A percentile compares a stretch with the other conserved stretches of the same genome.
Conservation (phyloP, 2,329 filamentous ascomycete species). For the Penicillium sp. region DNA sequence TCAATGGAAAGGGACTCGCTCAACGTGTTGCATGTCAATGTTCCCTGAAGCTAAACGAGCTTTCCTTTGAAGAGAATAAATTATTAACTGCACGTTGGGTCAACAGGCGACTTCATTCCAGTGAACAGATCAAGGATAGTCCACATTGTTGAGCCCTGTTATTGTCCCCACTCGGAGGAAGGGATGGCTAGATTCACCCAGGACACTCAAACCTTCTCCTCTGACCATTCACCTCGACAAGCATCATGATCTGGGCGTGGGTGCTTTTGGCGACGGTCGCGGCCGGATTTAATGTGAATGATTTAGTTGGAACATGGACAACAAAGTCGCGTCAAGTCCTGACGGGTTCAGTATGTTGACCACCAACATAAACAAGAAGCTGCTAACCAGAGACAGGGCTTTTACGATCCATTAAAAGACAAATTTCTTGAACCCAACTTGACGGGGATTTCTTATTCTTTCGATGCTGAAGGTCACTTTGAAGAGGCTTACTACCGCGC, state of each 20-base stretch:
- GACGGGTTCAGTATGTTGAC: conserved; percentile 57
- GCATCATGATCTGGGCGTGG: conserved; percentile 31
- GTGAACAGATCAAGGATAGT: too few species aligned
- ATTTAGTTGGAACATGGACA: conserved; percentile 64
- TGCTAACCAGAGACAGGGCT: conserved; percentile 47
- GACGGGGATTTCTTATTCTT: conserved; percentile 68
- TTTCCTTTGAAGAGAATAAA: too few species aligned
- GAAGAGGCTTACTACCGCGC: conserved; percentile 66
- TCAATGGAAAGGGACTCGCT: too few species aligned
- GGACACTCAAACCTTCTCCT: conserved; percentile 9
- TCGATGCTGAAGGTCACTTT: conserved; percentile 60
- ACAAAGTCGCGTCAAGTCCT: conserved; percentile 64
- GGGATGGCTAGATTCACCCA: conserved; percentile 9
- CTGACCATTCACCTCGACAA: conserved; percentile 10
- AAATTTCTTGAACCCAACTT: conserved; percentile 59
- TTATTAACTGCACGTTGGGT: too few species aligned
- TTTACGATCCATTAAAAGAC: conserved; percentile 63
- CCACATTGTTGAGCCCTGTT: conserved; percentile 2
- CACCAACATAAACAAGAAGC: not conserved
- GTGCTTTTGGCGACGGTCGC: conserved; percentile 35
- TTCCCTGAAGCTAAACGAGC: too few species aligned
- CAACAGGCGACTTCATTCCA: too few species aligned
- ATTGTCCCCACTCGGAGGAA: conserved; percentile 21
- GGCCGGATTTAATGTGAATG: conserved; percentile 41
- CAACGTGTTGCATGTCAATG: too few species aligned